phyloP scores from a whole-genome alignment of 2,329 filamentous ascomycete genomes.

The Tolypocladium paradoxum region DNA sequence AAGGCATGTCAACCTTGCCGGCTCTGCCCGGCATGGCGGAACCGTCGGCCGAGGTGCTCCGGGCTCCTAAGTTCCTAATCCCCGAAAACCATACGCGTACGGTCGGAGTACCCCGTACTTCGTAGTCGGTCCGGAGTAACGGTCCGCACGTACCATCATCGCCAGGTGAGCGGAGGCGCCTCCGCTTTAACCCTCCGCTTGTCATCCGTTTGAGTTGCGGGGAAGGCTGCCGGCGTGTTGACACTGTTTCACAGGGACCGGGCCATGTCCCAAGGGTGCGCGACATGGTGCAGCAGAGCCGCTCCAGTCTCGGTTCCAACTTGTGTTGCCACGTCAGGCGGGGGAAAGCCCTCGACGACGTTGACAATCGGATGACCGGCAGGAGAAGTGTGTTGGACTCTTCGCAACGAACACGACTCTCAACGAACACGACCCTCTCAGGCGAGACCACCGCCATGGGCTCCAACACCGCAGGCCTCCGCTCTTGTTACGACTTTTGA shows the following conservation, averaged over 20 bases:
- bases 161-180: neutral
- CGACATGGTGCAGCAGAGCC: neutral
- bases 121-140: no score
- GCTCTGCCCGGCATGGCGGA: no score
- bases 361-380: neutral
- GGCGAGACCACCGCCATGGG: neutral
- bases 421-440: no score
- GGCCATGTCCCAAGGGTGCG: neutral
- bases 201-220: neutral
- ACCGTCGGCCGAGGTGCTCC: neutral
- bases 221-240: neutral
- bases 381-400: no score
- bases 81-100: no score
- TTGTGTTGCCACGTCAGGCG: neutral
- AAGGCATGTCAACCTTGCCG: no score
- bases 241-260: neutral
- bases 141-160: neutral
- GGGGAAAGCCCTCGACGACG: neutral
- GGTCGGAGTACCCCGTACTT: no score
- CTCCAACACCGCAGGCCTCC: neutral
- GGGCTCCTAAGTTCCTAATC: no score
- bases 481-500: conserved; percentile 20
- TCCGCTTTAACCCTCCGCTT: no score
- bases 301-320: neutral
- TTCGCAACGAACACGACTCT: no score